These are phyloP conservation scores for Irpex sp. DNA, from an alignment of 1,284 basidiomycete species.

Conservation along the genomic window DNA sequence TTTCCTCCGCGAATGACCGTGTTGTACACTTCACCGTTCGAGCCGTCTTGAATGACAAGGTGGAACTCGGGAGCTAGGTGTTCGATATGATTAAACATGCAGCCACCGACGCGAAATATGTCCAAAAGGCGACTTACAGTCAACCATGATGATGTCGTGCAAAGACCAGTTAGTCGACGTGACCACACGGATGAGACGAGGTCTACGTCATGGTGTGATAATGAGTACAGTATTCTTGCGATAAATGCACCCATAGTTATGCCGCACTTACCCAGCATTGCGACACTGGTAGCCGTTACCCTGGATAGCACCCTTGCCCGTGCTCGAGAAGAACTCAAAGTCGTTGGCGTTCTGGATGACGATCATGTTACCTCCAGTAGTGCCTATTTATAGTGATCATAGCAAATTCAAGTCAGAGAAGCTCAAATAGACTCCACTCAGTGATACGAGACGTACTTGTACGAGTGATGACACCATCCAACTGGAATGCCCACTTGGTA, in stretches of 20 bases:
- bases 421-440: not conserved
- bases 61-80: conserved; percentile 34
- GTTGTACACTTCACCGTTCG: conserved; percentile 34
- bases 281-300: conserved; percentile 30
- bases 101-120: not conserved
- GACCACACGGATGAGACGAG: conserved; percentile 31
- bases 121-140: conserved; percentile 20
- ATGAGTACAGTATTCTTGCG: too few species aligned
- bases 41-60: conserved; percentile 28
- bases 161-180: conserved; percentile 31
- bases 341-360: conserved; percentile 30
- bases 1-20: conserved; percentile 33
- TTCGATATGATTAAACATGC: not conserved
- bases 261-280: conserved; percentile 28
- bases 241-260: too few species aligned
- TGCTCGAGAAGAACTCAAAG: conserved; percentile 35
- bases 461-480: conserved; percentile 31
- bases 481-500: conserved; percentile 30
- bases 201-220: conserved; percentile 11
- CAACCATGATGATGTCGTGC: conserved; percentile 35
- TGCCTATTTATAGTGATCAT: conserved; percentile 15
- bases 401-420: not conserved
- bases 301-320: conserved; percentile 33
- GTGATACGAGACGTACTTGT: conserved; percentile 15
- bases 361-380: conserved; percentile 31